These are phyloP conservation scores for Teratosphaeria viscida DNA, from an alignment of 2,329 filamentous ascomycete species.

Conservation along the genomic window DNA sequence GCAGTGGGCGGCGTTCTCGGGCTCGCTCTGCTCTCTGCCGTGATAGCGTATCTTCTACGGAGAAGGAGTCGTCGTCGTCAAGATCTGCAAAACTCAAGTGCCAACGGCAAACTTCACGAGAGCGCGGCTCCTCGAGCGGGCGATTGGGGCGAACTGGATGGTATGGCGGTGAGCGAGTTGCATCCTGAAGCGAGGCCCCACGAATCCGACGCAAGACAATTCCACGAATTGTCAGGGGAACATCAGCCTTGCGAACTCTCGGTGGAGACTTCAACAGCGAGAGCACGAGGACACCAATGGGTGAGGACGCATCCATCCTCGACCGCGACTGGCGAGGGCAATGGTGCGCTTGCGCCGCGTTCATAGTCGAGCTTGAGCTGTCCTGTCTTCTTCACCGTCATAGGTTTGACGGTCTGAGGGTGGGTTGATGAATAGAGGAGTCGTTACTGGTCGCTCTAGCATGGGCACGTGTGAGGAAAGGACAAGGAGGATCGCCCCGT, in stretches of 20 bases:
- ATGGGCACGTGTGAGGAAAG: no score
- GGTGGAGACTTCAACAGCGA: neutral
- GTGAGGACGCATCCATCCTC: neutral
- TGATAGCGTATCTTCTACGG: no score
- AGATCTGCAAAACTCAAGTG: no score
- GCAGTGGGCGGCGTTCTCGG: no score
- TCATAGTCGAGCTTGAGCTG: neutral
- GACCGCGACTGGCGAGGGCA: neutral
- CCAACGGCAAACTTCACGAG: no score
- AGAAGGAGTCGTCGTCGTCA: no score
- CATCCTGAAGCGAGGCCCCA: neutral
- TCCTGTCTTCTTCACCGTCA: neutral
- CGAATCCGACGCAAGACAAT: neutral
- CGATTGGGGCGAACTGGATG: neutral
- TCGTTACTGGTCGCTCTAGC: no score
- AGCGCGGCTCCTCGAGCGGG: no score
- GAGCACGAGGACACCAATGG: neutral
- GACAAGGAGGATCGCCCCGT: no score
- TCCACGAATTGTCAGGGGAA: neutral
- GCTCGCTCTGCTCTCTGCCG: no score
- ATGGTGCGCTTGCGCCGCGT: neutral
- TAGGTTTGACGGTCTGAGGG: neutral
- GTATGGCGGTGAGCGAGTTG: neutral
- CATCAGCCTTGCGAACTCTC: neutral
- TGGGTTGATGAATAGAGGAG: no score